Evolutionary conservation across 441 rosid genomes (phyloP).

Genomic region (Eugenia klotzschiana): DNA sequence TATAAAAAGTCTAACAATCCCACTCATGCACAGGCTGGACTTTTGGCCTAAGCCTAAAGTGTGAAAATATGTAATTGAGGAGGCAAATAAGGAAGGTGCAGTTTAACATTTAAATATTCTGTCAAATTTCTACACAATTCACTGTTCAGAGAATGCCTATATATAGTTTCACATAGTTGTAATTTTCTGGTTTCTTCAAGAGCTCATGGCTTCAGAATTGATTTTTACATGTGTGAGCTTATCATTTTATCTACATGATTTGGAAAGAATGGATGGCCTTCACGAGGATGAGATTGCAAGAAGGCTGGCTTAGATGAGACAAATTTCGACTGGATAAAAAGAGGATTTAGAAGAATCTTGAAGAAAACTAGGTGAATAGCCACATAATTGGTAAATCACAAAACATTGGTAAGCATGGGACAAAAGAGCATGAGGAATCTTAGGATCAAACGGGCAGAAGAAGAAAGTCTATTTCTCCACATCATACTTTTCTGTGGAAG

Average conservation of each 20-base stretch:
- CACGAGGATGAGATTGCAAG: not conserved
- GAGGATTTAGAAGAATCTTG: not conserved
- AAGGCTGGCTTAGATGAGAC: not conserved
- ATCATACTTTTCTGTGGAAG: not conserved
- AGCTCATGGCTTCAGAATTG: not conserved
- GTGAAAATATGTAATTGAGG: not conserved
- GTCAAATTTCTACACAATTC: not conserved
- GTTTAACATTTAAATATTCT: not conserved
- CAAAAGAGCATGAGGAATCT: not conserved
- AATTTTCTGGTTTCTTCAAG: not conserved
- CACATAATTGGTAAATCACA: not conserved
- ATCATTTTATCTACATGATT: not conserved
- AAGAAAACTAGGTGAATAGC: not conserved
- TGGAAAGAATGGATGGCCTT: not conserved
- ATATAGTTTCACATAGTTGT: not conserved
- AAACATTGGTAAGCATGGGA: not conserved
- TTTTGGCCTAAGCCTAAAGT: not conserved
- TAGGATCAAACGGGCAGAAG: not conserved
- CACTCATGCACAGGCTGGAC: not conserved
- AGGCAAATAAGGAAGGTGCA: not conserved
- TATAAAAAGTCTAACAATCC: not conserved
- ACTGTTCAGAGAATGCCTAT: not conserved
- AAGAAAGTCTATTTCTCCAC: not conserved
- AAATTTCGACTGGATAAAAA: not conserved
- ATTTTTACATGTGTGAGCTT: not conserved